These are phyloP conservation scores for Neostapfia colusana DNA, from an alignment of 176 grass and related monocot genomes.

Conservation along the genomic window DNA sequence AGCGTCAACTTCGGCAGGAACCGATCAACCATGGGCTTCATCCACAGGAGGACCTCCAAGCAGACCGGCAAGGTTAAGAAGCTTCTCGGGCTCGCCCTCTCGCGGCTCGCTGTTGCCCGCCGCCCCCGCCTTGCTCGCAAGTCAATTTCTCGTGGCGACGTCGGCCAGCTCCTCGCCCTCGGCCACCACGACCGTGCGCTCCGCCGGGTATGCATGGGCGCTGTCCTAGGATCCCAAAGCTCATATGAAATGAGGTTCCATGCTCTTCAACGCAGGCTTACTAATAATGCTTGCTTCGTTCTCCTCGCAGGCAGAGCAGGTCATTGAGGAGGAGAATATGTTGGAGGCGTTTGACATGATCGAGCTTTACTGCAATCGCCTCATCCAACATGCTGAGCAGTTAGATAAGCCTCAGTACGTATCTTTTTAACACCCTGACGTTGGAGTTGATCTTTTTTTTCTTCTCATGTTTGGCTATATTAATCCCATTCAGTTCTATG, in stretches of 20 bases:
- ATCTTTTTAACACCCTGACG: background rate
- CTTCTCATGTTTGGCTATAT: background rate
- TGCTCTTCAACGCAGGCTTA: background rate
- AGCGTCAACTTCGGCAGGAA: background rate
- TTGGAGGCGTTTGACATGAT: conserved; percentile 49
- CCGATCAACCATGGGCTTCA: conserved; percentile 30
- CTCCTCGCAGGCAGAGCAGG: conserved; percentile 30
- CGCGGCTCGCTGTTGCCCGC: conserved; percentile 25
- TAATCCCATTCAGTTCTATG: background rate
- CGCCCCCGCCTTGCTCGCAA: conserved; percentile 36
- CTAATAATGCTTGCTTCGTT: background rate
- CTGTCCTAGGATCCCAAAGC: background rate
- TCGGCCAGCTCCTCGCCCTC: conserved; percentile 44
- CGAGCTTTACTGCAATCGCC: conserved; percentile 48
- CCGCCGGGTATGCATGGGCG: conserved; percentile 11
- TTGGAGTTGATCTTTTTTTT: background rate
- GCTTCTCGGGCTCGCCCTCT: conserved; percentile 33
- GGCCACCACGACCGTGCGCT: conserved; percentile 46
- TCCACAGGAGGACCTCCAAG: conserved; percentile 41
- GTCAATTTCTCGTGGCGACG: conserved; percentile 35
- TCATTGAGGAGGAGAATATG: conserved; percentile 53
- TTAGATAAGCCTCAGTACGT: conserved; percentile 37
- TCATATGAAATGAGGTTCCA: background rate
- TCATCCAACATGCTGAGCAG: conserved; percentile 24
- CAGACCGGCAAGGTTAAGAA: conserved; percentile 39